Evolutionary conservation across 768 basidiomycete species (phyloP), one percentile per base, ranked within the genome.

Genomic region (Candolleomyces efflorescens): DNA sequence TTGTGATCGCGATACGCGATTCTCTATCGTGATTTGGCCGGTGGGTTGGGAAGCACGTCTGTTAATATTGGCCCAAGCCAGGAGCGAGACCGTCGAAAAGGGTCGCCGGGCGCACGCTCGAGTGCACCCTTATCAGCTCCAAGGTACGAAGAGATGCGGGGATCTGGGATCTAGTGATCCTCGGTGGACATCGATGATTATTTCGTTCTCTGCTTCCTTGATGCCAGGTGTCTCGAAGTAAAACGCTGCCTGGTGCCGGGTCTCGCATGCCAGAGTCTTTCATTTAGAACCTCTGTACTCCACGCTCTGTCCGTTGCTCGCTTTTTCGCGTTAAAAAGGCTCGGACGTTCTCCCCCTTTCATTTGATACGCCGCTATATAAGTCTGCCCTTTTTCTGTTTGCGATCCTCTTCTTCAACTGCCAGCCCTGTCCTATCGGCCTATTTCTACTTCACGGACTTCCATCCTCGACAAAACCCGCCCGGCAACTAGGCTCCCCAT

Each of bases 91-190:
- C 23, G 53, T 20, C 9, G 18, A 44, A 20, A 39, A 43, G 54
- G 39, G 24, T 38, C 13, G 43, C 24, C 18, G 18, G 54, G 17
- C 15, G 24, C 27, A 18, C 22, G 26, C 47, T 22, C 23, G 27
- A 55, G 15, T 39, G 27, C 46, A 27, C 55, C 24, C 46, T 36
- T 49, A n/a, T 24, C 27, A 24, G 44, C 26, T 15, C 45, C 26
- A 56, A 56, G 37, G 27, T 48, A 48, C 26, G 37, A 49, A 22
- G 27, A 48, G 36, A 37, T 48, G 22, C 41, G 27, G 55, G 47
- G 55, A 49, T 48, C 46, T 49, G n/a, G 55, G 55, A 56, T 56
- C 55, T 56, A 37, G 38, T 56, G 55, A 56, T 56, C 55, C 55
- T 56, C 55, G 55, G 55, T 56, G n/a, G 46, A 39, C 53, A 43